Evolutionary conservation across 208 protist species (phyloP).

Genomic region (Crithidia fasciculata): DNA sequence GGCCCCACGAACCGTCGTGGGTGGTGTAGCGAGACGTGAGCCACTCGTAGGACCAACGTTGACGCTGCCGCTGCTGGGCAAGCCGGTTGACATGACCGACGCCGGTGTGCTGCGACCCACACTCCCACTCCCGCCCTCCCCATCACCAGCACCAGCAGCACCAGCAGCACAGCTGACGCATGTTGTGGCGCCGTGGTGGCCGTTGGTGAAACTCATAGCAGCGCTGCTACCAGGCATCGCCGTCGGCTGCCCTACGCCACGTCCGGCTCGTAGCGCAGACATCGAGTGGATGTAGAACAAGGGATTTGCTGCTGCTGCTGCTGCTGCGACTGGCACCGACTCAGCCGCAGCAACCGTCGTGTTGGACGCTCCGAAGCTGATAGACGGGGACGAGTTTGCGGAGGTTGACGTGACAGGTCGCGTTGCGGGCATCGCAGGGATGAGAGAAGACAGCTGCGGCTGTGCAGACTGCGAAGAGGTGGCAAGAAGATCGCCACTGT

Average conservation of each 20-base stretch:
- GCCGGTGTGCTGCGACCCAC: constrained; percentile 1
- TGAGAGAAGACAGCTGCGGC: no score
- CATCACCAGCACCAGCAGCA: not conserved
- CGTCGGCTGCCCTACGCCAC: not conserved
- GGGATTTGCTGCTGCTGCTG: not conserved
- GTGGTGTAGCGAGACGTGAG: not conserved
- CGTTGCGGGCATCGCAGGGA: not conserved
- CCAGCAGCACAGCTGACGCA: not conserved
- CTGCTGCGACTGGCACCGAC: not conserved
- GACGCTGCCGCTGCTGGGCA: not conserved
- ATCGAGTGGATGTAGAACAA: constrained; percentile 4
- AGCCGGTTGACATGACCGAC: not conserved
- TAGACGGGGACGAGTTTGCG: not conserved
- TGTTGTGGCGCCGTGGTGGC: not conserved
- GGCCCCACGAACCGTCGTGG: not conserved
- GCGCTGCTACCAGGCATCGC: not conserved
- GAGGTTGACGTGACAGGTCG: not conserved
- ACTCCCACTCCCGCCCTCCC: not conserved
- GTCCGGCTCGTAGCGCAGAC: not conserved
- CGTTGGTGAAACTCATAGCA: not conserved
- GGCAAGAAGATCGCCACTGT: no score
- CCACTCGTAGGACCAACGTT: no score
- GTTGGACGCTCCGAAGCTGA: not conserved
- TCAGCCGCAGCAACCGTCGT: not conserved
- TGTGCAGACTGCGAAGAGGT: no score